Conservation (phyloP, 805 yeast species). For the Kluyveromyces nonfermentans region DNA sequence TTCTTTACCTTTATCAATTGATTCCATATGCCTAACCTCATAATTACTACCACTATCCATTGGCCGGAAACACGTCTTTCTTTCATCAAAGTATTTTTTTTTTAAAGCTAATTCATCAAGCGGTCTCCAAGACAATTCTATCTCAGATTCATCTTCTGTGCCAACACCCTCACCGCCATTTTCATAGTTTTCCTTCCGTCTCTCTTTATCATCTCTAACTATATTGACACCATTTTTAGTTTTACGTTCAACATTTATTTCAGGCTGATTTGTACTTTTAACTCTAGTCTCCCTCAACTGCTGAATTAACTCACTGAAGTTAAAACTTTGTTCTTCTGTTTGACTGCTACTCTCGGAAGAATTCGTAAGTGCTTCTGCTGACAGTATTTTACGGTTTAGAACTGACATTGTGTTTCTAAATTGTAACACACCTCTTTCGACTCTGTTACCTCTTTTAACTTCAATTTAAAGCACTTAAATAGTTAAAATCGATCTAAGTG, state of each 20-base stretch:
- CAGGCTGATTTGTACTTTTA: not conserved
- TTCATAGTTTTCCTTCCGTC: not conserved
- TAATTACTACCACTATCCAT: not conserved
- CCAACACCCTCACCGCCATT: not conserved
- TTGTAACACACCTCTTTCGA: not conserved
- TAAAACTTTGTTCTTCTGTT: conserved; percentile 1
- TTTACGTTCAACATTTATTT: not conserved
- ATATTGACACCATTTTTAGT: not conserved
- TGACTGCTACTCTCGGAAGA: not conserved
- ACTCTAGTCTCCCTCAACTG: not conserved
- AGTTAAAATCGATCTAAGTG: not conserved
- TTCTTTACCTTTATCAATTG: not conserved
- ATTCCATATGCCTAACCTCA: not conserved
- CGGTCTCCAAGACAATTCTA: conserved; percentile 2
- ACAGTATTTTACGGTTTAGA: too few species aligned
- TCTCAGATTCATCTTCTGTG: not conserved
- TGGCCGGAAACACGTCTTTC: not conserved
- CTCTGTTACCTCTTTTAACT: not conserved
- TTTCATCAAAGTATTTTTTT: not conserved
- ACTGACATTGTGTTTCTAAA: not conserved
- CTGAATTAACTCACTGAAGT: conserved; percentile 2
- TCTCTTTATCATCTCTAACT: not conserved
- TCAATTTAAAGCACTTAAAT: too few species aligned
- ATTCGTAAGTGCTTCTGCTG: not conserved
- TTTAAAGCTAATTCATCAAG: conserved; percentile 1